Conservation (phyloP, 2,329 filamentous ascomycete genomes). For the Botrytis paeoniae region DNA sequence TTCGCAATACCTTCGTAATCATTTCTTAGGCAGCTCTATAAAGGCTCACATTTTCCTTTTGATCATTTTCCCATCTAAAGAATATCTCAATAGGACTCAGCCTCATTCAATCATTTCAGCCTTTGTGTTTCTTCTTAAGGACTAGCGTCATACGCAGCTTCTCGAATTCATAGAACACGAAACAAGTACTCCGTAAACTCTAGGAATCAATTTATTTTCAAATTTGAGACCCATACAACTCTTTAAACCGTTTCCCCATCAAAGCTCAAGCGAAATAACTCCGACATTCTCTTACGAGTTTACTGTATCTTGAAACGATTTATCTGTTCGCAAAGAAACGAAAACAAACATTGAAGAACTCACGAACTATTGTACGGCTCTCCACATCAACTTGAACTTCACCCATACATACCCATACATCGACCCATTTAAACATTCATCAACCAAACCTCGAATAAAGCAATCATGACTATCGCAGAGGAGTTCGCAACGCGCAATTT, state of each 20-base stretch:
- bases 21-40: neutral
- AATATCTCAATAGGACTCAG: neutral
- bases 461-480: conserved; percentile 67
- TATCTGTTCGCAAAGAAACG: conserved; percentile 19
- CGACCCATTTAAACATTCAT: conserved; percentile 5
- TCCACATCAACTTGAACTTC: neutral
- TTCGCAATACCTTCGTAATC: conserved; percentile 1
- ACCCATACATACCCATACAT: conserved; percentile 2
- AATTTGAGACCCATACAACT: conserved; percentile 6
- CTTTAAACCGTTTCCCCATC: conserved; percentile 5
- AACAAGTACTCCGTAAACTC: conserved; percentile 1
- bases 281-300: neutral
- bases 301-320: conserved; percentile 14
- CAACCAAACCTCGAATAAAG: conserved; percentile 24
- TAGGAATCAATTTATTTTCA: conserved; percentile 11
- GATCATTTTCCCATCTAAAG: neutral
- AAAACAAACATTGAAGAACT: conserved; percentile 5
- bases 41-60: neutral
- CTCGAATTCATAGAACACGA: conserved; percentile 11
- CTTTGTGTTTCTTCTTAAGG: conserved; percentile 11
- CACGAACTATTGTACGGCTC: neutral
- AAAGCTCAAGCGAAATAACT: conserved; percentile 14
- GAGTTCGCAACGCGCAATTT: conserved; percentile 73
- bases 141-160: conserved; percentile 18
- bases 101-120: conserved; percentile 12